Evolutionary conservation across 2,329 filamentous ascomycete genomes (phyloP).

Genomic region (Hymenoscyphus occultus): DNA sequence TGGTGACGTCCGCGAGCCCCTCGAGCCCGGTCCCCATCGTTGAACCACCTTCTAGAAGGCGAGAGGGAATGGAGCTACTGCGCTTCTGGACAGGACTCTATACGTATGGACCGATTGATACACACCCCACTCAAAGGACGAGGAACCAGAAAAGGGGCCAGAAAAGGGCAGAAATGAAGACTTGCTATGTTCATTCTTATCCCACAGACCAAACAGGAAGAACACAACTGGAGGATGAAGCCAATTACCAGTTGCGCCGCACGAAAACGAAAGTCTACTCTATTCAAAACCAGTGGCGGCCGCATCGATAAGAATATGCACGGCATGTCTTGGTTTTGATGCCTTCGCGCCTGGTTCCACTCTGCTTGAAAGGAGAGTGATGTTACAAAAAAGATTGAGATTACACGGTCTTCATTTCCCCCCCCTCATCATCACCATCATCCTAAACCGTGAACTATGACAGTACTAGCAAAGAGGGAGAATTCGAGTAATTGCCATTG

Average conservation of each 20-base stretch:
- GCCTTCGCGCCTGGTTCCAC: not conserved
- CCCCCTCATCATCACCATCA: not conserved
- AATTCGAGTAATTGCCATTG: not conserved
- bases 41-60: not conserved
- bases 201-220: not conserved
- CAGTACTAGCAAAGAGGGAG: not conserved
- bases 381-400: not conserved
- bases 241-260: not conserved
- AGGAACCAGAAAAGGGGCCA: no score
- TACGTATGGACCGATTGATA: not conserved
- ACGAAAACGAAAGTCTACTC: not conserved
- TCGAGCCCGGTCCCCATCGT: not conserved
- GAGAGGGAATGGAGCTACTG: not conserved
- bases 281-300: slow-evolving; percentile 4
- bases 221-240: not conserved
- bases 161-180: not conserved
- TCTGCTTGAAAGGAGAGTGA: not conserved
- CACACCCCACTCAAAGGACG: not conserved
- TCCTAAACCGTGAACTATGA: not conserved
- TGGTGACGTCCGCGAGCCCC: not conserved
- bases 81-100: not conserved
- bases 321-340: not conserved
- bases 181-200: not conserved
- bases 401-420: not conserved
- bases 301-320: not conserved